Evolutionary conservation across 306 rosid species (phyloP), one percentile per base, ranked within the genome.

Genomic region (Malus sieversii): DNA sequence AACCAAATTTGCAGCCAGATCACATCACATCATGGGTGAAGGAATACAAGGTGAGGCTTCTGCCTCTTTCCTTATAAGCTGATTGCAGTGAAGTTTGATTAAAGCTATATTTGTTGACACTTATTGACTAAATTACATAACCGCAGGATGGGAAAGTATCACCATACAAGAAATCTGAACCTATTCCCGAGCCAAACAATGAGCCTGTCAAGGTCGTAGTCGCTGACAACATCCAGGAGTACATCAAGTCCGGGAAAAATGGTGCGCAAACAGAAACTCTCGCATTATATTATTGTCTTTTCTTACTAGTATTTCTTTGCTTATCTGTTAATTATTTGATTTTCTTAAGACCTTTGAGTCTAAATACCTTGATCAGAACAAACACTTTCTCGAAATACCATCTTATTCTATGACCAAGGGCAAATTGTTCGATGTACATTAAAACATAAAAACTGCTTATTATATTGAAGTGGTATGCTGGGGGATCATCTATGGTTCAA

Each of bases 171-270:
- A 92, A 87, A 77, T 92, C 99, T 48, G 96, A 89, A 76, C 92
- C 99, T 62, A 85, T 92, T 78, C 97, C 99, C 2, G 98, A 89
- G 80, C 57, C 75, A 45, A 96, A 88, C 80, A 69, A 90, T 61
- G 99, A 90, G 73, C 97, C 98, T 69, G 96, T 96, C 72, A 96
- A 89, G 86, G 96, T 96, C 46, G 90, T 96, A 33, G 99, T 96
- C 4, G 88, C 90, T 55, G 80, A 89, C 78, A 89, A 61, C 82
- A 84, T 96, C 58, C 79, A 88, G 73, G 99, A 92, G n/a, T 18
- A 89, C 2, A 88, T 79, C 79, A 87, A 90, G 46, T 90, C 99
- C 19, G 92, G 90, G 62, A 96, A 92, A 79, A 96, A 92, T 85
- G 97, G 97, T 94, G 79, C 30, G 68, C 66, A 15, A 45, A 68